phyloP scores from a whole-genome alignment of 768 basidiomycete species.

The Amanita exitialis region DNA sequence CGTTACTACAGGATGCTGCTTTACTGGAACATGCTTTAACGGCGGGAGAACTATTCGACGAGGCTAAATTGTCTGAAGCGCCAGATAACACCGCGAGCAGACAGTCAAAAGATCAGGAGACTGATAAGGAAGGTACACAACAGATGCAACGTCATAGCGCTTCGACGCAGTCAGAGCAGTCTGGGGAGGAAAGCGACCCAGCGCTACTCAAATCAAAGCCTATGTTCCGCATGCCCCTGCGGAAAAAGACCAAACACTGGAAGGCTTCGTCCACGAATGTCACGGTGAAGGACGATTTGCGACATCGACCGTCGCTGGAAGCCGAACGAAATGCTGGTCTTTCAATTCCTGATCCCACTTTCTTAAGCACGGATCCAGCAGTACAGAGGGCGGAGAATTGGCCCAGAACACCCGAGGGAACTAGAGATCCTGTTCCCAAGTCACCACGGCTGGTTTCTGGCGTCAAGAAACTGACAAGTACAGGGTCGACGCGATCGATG shows the following conservation, averaged over 20 bases:
- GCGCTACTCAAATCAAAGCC: conserved; percentile 20
- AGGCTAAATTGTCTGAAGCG: conserved; percentile 4
- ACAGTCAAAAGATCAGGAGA: not conserved
- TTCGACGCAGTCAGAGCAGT: conserved; percentile 3
- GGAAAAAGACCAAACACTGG: conserved; percentile 11
- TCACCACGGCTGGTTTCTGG: not conserved
- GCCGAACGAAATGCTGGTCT: conserved; percentile 1
- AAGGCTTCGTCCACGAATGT: conserved; percentile 16
- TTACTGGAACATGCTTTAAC: conserved; percentile 44
- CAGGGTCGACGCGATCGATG: conserved; percentile 9
- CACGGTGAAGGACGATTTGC: conserved; percentile 4
- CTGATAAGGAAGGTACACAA: not conserved
- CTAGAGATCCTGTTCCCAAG: not conserved
- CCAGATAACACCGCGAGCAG: conserved; percentile 9
- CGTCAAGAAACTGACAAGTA: not conserved
- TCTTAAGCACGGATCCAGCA: not conserved
- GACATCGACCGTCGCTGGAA: conserved; percentile 1
- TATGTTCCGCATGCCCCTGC: conserved; percentile 23
- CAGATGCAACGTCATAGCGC: not conserved
- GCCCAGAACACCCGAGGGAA: not conserved
- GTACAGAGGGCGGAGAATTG: not conserved
- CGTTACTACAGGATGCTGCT: conserved; percentile 48
- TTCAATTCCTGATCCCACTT: not conserved
- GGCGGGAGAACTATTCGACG: conserved; percentile 37
- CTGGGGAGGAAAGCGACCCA: conserved; percentile 18